Evolutionary conservation across 768 basidiomycete genomes (phyloP).

Genomic region (Russula brevipes): DNA sequence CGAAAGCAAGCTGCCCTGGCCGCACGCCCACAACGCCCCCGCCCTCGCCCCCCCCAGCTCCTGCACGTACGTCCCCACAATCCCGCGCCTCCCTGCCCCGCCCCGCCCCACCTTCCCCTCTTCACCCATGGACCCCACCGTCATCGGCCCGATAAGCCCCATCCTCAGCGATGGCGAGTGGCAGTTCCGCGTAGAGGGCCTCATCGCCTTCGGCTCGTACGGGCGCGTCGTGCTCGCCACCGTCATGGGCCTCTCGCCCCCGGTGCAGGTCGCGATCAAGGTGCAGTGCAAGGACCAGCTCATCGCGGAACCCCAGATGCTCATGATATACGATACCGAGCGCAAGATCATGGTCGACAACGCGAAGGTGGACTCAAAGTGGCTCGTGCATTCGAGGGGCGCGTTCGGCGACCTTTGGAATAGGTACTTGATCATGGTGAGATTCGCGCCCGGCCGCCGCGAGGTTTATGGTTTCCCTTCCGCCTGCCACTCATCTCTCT

Average conservation of each 20-base stretch:
- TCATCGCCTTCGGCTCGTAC: constrained; percentile 12
- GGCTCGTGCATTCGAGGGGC: constrained; percentile 9
- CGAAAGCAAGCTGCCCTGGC: background rate
- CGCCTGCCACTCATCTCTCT: too few relatives aligned
- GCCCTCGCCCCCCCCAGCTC: background rate
- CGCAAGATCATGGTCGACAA: constrained; percentile 4
- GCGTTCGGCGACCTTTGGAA: constrained; percentile 14
- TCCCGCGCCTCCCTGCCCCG: background rate
- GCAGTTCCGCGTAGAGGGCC: constrained; percentile 13
- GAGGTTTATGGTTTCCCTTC: too few relatives aligned
- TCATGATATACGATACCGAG: constrained; percentile 4
- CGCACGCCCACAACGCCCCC: too few relatives aligned
- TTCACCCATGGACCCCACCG: background rate
- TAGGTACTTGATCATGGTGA: constrained; percentile 20
- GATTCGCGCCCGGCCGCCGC: background rate
- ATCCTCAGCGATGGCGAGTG: background rate
- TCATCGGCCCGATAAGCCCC: background rate
- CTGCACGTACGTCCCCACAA: background rate
- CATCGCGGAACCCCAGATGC: background rate
- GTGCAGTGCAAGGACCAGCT: constrained; percentile 9
- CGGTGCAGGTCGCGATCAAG: constrained; percentile 10
- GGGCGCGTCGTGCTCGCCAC: constrained; percentile 19
- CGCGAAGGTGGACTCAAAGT: background rate
- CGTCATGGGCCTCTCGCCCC: background rate
- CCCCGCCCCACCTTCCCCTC: background rate